These are phyloP conservation scores for Thelephora terrestris DNA, from an alignment of 1,284 basidiomycete genomes.

Conservation along the genomic window DNA sequence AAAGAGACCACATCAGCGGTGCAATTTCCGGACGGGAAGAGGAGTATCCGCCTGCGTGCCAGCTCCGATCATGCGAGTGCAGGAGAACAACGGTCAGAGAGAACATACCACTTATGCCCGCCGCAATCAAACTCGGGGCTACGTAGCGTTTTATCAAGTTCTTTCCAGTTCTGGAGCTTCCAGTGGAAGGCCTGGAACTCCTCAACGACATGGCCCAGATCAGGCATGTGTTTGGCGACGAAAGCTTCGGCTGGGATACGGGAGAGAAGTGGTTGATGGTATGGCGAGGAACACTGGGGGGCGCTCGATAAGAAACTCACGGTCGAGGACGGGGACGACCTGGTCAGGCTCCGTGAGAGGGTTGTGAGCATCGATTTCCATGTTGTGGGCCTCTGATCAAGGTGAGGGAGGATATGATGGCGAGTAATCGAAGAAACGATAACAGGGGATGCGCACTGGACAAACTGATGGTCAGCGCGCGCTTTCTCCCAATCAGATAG, in stretches of 20 bases:
- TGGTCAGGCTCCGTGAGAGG: constrained; percentile 78
- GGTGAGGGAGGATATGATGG: too few relatives aligned
- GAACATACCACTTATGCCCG: constrained; percentile 87
- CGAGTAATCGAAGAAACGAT: too few relatives aligned
- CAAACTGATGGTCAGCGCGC: constrained; percentile 16
- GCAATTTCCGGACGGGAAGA: constrained; percentile 98
- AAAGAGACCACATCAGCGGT: constrained; percentile 99
- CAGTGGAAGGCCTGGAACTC: constrained; percentile 88
- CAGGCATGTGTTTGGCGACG: constrained; percentile 90
- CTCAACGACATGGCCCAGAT: constrained; percentile 91
- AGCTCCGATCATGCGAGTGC: constrained; percentile 12
- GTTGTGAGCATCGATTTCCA: constrained; percentile 50
- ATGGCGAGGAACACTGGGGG: constrained; percentile 20
- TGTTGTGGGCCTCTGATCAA: constrained; percentile 44
- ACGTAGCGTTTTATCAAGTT: constrained; percentile 89
- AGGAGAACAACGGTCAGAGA: constrained; percentile 2
- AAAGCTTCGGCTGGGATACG: constrained; percentile 86
- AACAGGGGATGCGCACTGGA: too few relatives aligned
- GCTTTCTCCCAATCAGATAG: constrained; percentile 4
- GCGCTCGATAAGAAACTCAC: constrained; percentile 33
- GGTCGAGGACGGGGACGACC: constrained; percentile 69
- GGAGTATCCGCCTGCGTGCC: constrained; percentile 79
- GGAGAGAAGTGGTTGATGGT: too few relatives aligned
- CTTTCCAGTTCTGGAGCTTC: constrained; percentile 81
- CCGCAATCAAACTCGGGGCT: constrained; percentile 96